Conservation (phyloP, 2,329 filamentous ascomycete species). For the Aphanoascus verrucosus region DNA sequence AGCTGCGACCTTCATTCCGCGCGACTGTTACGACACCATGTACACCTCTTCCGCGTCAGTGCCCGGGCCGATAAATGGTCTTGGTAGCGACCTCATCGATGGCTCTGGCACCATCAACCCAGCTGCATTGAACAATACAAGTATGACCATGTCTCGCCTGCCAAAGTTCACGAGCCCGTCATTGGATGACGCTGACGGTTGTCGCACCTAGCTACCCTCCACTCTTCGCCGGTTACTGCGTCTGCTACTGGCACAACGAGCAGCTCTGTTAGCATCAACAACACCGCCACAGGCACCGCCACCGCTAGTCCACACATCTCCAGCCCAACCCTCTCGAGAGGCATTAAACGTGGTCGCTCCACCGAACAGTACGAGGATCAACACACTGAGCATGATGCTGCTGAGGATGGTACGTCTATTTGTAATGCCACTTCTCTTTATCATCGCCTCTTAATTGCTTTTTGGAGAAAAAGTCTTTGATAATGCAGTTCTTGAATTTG, state of each 20-base stretch:
- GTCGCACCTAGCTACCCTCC: conserved; percentile 15
- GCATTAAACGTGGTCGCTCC: conserved; percentile 69
- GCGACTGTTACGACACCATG: conserved; percentile 34
- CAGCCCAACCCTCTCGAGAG: conserved; percentile 37
- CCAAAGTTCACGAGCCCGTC: neutral
- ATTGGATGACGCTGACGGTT: neutral
- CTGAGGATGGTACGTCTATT: conserved; percentile 60
- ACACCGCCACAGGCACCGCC: conserved; percentile 17
- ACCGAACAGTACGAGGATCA: conserved; percentile 51
- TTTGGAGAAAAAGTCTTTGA: too few relatives aligned
- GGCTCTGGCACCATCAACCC: conserved; percentile 86
- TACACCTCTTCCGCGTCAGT: conserved; percentile 34
- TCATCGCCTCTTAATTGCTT: conserved; percentile 23
- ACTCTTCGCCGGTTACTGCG: neutral
- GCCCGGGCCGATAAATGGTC: conserved; percentile 56
- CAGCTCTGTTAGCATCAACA: conserved; percentile 10
- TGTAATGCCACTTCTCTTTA: conserved; percentile 10
- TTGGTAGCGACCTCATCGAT: conserved; percentile 46
- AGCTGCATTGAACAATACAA: conserved; percentile 68
- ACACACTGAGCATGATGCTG: conserved; percentile 46
- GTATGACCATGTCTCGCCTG: conserved; percentile 41
- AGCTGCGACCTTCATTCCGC: too few relatives aligned
- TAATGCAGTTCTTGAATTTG: too few relatives aligned
- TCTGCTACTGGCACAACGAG: neutral
- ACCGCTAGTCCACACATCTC: neutral